Evolutionary conservation across 164 flowering plant genomes (phyloP).

Genomic region (Aristolochia fimbriata): DNA sequence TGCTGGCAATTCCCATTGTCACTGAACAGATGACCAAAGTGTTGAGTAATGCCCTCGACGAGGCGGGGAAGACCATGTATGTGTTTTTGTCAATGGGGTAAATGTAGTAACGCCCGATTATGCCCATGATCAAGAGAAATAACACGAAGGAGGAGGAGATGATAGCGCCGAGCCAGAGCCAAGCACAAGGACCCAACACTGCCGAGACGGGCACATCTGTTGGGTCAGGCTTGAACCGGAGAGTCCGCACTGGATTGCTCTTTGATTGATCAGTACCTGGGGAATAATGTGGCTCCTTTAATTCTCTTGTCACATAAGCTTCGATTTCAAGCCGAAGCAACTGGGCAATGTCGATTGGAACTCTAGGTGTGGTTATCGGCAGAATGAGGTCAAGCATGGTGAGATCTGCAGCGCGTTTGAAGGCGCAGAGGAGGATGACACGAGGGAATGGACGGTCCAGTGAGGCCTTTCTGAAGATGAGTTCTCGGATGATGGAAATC

Average conservation of each 20-base stretch:
- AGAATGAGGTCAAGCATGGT: slow-evolving; percentile 68
- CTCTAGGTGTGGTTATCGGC: slow-evolving; percentile 25
- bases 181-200: slow-evolving; percentile 50
- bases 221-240: slow-evolving; percentile 55
- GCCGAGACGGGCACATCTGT: slow-evolving; percentile 48
- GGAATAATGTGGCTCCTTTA: too few species aligned
- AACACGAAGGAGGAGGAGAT: slow-evolving; percentile 60
- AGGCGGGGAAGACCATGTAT: slow-evolving; percentile 19
- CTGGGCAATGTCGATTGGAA: slow-evolving; percentile 22
- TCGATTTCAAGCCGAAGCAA: slow-evolving; percentile 24
- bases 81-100: slow-evolving; percentile 61
- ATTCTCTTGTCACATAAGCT: slow-evolving; percentile 71
- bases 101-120: slow-evolving; percentile 41
- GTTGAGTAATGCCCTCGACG: slow-evolving; percentile 23
- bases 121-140: slow-evolving; percentile 45
- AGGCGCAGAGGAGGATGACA: slow-evolving; percentile 38
- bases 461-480: slow-evolving; percentile 24
- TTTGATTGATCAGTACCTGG: too few species aligned
- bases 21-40: slow-evolving; percentile 32
- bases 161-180: slow-evolving; percentile 68
- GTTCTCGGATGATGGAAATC: slow-evolving; percentile 60
- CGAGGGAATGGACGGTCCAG: slow-evolving; percentile 27
- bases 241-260: slow-evolving; percentile 17
- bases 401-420: slow-evolving; percentile 50
- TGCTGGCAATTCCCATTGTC: slow-evolving; percentile 35